Conservation (phyloP, 441 rosid species). For the Syzygium syzygioides region DNA sequence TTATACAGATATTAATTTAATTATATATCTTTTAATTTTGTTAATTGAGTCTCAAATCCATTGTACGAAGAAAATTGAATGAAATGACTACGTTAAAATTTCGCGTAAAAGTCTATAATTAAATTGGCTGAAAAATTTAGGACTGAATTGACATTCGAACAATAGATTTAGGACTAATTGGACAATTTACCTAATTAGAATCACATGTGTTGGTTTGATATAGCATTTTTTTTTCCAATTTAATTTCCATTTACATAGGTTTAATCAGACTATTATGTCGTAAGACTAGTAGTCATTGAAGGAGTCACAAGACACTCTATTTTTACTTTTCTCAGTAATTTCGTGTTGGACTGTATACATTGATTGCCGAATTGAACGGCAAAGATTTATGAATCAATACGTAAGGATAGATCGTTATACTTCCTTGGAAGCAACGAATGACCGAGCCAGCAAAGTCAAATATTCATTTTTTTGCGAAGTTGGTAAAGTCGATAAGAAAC, state of each 20-base stretch:
- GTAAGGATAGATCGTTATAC: neutral
- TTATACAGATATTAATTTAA: fast-evolving
- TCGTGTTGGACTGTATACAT: neutral
- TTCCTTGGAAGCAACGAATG: no score
- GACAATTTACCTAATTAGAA: neutral
- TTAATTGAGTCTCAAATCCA: neutral
- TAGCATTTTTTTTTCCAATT: neutral
- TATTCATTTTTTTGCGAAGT: neutral
- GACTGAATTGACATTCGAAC: no score
- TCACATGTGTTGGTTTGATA: neutral
- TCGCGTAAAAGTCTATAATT: no score
- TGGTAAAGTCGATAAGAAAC: neutral
- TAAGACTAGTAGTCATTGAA: neutral
- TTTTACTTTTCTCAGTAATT: neutral
- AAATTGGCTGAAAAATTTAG: no score
- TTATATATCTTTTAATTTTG: neutral
- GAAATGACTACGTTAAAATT: neutral
- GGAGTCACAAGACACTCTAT: neutral
- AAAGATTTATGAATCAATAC: neutral
- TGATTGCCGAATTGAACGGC: neutral
- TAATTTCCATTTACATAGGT: neutral
- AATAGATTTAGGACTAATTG: neutral
- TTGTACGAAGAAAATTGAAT: neutral
- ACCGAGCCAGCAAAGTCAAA: neutral
- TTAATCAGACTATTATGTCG: neutral